Evolutionary conservation across 2,329 filamentous ascomycete genomes (phyloP), one percentile per base, ranked within the genome.

Genomic region (Xylariaceae sp.): DNA sequence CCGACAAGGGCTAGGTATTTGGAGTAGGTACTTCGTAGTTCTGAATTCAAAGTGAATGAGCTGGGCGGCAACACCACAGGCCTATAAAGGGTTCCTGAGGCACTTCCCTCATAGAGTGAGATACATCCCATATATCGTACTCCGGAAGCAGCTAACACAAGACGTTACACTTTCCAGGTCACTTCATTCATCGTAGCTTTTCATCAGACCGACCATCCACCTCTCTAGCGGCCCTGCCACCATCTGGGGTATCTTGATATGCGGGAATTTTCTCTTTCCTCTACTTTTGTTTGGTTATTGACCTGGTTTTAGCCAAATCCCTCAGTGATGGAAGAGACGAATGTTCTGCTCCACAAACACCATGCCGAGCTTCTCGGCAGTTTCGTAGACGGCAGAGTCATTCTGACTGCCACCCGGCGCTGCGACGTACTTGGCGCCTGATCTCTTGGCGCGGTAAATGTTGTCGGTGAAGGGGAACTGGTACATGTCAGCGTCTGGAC

Each of bases 381-480:
- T 93, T 58, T 87, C 81, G 50, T 94, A 85, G 29, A 92, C 86
- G 31, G 80, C 74, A 37, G 70, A 62, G 58, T 92, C 86, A 57
- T 92, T 92, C 62, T 92, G 85, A 61, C 83, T 94, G 37, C 92
- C 92, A 32, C 77, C 83, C 8, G 92, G 92, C 24, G 90, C 90
- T 35, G 92, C 90, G 53, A 96, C 86, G 68, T 94, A 98, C 70
- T 94, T 96, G 56, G 78, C 88, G 31, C 92, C 92, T 15, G 87
- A 94, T 52, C 87, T 76, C 42, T 77, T 79, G 32, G 88, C 85
- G 47, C 92, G 80, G 77, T 93, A 95, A 46, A 98, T 83, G 53
- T 98, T 98, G 70, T 98, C 92, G 54, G 87, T 86, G 66, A 98
- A 98, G 47, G 92, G 92, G 77, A 98, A 98, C 84, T 87, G 38